Percentiles rank a stretch among this genome's conserved stretches.
Conservation (phyloP, 139 green algal genomes). For the Closterium sp. region DNA sequence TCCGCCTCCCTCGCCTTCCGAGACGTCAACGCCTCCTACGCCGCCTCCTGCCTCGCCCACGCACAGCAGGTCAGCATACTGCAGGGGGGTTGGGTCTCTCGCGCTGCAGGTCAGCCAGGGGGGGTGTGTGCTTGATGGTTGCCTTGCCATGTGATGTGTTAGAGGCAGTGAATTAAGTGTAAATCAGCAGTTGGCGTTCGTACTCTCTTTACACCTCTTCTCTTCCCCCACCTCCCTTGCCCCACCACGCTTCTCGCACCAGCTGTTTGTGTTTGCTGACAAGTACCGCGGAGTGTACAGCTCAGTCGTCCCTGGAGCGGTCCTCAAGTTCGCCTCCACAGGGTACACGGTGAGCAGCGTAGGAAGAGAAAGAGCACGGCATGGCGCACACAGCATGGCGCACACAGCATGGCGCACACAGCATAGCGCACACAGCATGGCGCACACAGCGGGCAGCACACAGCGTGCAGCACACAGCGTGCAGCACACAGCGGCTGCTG, state of each 20-base stretch:
- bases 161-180: no score
- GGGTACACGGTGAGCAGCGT: slow-evolving; percentile 8
- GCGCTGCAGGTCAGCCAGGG: no score
- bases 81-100: no score
- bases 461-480: background rate
- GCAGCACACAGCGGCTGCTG: background rate
- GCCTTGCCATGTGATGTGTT: no score
- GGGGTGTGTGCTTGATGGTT: no score
- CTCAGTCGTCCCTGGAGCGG: background rate
- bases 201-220: no score
- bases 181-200: no score
- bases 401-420: background rate
- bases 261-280: slow-evolving; percentile 48
- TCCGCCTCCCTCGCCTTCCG: slow-evolving; percentile 34
- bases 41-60: slow-evolving; percentile 10
- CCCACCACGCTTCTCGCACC: background rate
- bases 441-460: no score
- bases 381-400: background rate
- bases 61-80: background rate
- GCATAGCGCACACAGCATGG: background rate
- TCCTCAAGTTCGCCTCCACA: background rate
- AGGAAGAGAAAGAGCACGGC: background rate
- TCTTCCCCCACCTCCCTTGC: background rate
- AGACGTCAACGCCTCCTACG: slow-evolving; percentile 4
- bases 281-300: slow-evolving; percentile 29